phyloP scores from a whole-genome alignment of 441 rosid species.

The Syzygium malaccense region DNA sequence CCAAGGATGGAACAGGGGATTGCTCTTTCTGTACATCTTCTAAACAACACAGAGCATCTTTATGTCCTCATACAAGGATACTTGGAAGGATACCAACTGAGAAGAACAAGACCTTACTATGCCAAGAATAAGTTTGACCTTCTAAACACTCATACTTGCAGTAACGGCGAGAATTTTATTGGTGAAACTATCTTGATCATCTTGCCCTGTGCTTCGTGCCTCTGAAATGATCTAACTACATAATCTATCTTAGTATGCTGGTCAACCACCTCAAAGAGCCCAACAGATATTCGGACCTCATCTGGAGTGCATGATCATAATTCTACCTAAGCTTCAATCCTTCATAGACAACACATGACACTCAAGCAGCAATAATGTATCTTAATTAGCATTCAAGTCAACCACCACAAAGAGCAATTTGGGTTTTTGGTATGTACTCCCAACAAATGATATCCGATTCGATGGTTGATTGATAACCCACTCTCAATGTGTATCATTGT shows the following conservation, averaged over 20 bases:
- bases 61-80: too few relatives aligned
- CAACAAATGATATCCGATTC: fast-evolving
- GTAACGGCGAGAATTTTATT: not conserved
- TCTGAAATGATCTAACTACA: not conserved
- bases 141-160: not conserved
- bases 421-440: not conserved
- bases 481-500: not conserved
- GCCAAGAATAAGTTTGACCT: not conserved
- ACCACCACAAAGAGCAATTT: not conserved
- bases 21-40: too few relatives aligned
- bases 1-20: too few relatives aligned
- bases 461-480: conserved; percentile 1
- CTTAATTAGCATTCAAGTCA: not conserved
- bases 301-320: not conserved
- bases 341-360: not conserved
- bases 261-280: not conserved
- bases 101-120: not conserved
- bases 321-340: not conserved
- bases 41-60: too few relatives aligned
- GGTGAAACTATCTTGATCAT: not conserved
- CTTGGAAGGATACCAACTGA: not conserved
- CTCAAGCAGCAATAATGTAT: not conserved
- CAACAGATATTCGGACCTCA: not conserved
- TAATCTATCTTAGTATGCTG: not conserved
- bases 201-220: not conserved